Evolutionary conservation across 805 yeast genomes (phyloP).

Genomic region (Teunomyces gatunensis): DNA sequence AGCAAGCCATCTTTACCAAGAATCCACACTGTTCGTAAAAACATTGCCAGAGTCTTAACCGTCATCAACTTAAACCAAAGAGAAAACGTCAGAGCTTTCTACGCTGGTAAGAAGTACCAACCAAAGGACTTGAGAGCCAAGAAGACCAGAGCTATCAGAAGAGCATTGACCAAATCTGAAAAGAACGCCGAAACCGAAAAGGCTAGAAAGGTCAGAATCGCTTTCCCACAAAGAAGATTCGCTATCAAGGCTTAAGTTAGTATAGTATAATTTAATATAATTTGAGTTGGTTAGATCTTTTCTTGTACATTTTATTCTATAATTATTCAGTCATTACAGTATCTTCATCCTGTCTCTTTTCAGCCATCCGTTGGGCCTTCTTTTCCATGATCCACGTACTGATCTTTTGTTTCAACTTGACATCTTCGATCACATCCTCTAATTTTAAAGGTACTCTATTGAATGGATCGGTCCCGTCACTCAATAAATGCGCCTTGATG

Average conservation of each 20-base stretch:
- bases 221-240: slow-evolving; percentile 98
- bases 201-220: slow-evolving; percentile 87
- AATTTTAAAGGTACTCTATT: slow-evolving; percentile 86
- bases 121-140: slow-evolving; percentile 99
- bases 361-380: slow-evolving; percentile 19
- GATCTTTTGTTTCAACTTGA: slow-evolving; percentile 62
- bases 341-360: slow-evolving; percentile 13
- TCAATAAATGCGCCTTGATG: slow-evolving; percentile 86
- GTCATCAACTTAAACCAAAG: slow-evolving; percentile 96
- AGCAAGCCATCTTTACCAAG: slow-evolving; percentile 91
- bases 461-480: slow-evolving; percentile 97
- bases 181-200: slow-evolving; percentile 77
- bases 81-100: slow-evolving; percentile 89
- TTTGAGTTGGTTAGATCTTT: not conserved
- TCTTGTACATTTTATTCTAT: not conserved
- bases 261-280: slow-evolving; percentile 7
- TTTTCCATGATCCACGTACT: slow-evolving; percentile 52
- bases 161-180: slow-evolving; percentile 88
- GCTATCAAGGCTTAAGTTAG: slow-evolving; percentile 91
- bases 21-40: slow-evolving; percentile 96
- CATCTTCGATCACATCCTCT: slow-evolving; percentile 83
- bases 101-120: slow-evolving; percentile 90
- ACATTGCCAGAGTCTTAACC: slow-evolving; percentile 97
- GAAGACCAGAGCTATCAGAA: slow-evolving; percentile 99
- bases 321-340: slow-evolving; percentile 17